Evolutionary conservation across 176 grass and related monocot genomes (phyloP), one percentile per base, ranked within the genome.

Genomic region (Phyllostachys edulis): DNA sequence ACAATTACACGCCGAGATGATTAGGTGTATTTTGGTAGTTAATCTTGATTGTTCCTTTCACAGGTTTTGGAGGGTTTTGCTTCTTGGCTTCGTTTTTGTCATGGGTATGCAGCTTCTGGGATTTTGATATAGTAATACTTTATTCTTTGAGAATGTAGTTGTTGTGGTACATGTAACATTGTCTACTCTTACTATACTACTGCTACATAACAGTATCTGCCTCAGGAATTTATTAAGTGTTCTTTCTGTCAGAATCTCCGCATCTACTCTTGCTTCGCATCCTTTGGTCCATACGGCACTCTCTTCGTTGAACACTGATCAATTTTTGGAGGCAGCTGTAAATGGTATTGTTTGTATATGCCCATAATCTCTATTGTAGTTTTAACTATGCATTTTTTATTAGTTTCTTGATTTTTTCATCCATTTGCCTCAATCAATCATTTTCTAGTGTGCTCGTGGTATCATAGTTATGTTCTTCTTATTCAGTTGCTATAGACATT

Each of bases 61-160:
- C 83, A 96, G 93, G 86, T 99, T 84, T 84, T 99, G 83, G 96
- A 99, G 69, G 93, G 91, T 56, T 96, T 99, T 90, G 82, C 93
- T 87, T 99, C 96, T 41, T 99, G 96, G 96, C 87, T 99, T 87
- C 93, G 88, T 64, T 86, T 99, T 61, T 90, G 96, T 93, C 89
- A 90, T 84, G 93, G 96, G 96, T 99, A 99, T 76, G 88, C 44
- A 59, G 10, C 36, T 91, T 78, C 37, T 89, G 23, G 27, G 40
- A 77, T 79, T 85, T 76, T 70, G 14, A 85, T 74, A 39, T 80
- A 85, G 5, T 65, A 63, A 67, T 52, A 54, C 44, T 71, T 85
- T 57, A 65, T 71, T 83, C 60, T 49, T 83, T 78, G 55, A 67
- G 60, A 73, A 65, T 83, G 40, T 79, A 74, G 42, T 34, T 83